A percentile compares a stretch with the other conserved stretches of the same genome.
These are phyloP conservation scores for Euphrasia arctica DNA, from an alignment of 305 asterid species.

Conservation along the genomic window DNA sequence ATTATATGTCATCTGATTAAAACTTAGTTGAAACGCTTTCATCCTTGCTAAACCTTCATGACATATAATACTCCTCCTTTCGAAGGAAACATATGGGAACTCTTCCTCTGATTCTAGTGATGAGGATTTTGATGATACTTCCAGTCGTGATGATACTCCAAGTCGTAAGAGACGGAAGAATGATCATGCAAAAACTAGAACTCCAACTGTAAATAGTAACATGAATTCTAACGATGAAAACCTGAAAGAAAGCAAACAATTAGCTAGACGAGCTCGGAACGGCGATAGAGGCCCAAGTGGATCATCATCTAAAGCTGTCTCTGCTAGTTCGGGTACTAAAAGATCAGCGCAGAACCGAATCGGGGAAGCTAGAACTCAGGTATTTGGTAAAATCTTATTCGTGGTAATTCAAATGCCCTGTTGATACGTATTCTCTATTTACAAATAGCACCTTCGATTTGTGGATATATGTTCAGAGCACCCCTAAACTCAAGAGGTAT, in stretches of 20 bases:
- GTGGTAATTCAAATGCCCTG: not conserved
- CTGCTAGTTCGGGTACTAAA: slow-evolving; percentile 31
- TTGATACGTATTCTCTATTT: not conserved
- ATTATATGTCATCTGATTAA: not conserved
- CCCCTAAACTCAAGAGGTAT: not conserved
- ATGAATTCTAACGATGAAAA: slow-evolving; percentile 29
- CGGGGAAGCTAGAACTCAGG: slow-evolving; percentile 70
- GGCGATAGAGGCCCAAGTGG: slow-evolving; percentile 30
- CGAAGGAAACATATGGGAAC: slow-evolving; percentile 78
- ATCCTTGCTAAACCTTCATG: slow-evolving; percentile 18
- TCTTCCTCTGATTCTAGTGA: slow-evolving; percentile 85
- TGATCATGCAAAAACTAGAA: slow-evolving; percentile 29
- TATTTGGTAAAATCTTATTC: slow-evolving; percentile 25
- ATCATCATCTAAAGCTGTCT: slow-evolving; percentile 32
- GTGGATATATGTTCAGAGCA: not conserved
- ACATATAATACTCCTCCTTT: slow-evolving; percentile 24
- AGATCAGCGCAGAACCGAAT: slow-evolving; percentile 40
- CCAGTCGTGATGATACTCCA: slow-evolving; percentile 25
- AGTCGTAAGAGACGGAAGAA: slow-evolving; percentile 49
- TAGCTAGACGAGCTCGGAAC: slow-evolving; percentile 30
- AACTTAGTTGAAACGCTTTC: too few species aligned
- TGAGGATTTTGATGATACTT: slow-evolving; percentile 66
- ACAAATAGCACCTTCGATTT: not conserved
- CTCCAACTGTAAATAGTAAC: slow-evolving; percentile 28
- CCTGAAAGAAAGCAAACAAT: slow-evolving; percentile 30